Base-by-base conservation (phyloP, 371 early-diverging fungal species). In the Cladochytrium tenue region DNA sequence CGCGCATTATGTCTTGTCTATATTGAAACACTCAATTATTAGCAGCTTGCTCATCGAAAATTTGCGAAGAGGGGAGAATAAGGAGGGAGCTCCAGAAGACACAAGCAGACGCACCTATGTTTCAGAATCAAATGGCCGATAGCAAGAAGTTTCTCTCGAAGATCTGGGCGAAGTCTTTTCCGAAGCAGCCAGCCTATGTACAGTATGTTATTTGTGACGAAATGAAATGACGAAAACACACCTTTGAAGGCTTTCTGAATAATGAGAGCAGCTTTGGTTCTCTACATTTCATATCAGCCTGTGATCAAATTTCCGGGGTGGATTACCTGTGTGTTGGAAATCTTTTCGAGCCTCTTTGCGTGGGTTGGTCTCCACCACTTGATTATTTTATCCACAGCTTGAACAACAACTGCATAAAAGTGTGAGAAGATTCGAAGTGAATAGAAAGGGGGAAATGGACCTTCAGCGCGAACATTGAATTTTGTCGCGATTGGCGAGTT, bases 341-440 rank as follows among this genome's bases (percentile, higher is more conserved):
- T 72, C 57, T 64, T 74, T 27, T 80, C 79, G 0, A 68, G 63
- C 7, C 77, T 55, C 61, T 67, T 53, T 17, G 33, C 20, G 63
- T 67, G 68, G 2, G 77, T 65, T 17, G 83, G 80, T 15, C 81
- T 68, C 83, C 83, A 83, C 83, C 83, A 83, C 2, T 27, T 27
- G 34, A 72, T 71, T 60, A 83, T 83, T 23, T 17, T 68, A 61
- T 71, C 72, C 33, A 72, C 79, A 3, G 80, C 76, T 1, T 26
- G 50, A 27, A 68, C 53, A 57, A 80, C 32, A 51, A 67, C 76
- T 76, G 51, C 43, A 52, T 10, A 55, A 7, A 55, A 7, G 7
- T 28, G n/a, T n/a, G n/a, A n/a, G n/a, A n/a, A 28, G 26, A 7
- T 26, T 2, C 64, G 52, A 26, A 2, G 23, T 51, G 28, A 25